Evolutionary conservation across 2,329 filamentous ascomycete genomes (phyloP), one percentile per base, ranked within the genome.

Genomic region (Fusarium gaditjirri): DNA sequence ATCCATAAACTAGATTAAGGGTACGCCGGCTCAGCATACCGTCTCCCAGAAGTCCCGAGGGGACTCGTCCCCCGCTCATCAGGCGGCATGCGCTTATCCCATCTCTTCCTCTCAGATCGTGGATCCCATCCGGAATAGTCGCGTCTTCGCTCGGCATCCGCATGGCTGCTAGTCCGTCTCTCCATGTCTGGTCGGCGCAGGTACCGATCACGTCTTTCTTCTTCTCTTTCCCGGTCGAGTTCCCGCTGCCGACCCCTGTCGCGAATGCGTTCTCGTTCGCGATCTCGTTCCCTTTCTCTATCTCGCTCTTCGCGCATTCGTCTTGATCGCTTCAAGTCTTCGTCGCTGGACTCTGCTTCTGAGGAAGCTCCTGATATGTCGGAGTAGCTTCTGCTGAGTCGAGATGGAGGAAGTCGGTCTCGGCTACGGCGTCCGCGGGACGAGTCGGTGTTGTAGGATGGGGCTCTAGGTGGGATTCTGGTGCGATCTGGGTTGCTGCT

Each of bases 161-260:
- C 84, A 65, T 87, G 85, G 72, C 85, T 87, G 77, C 85, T 86
- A 6, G 86, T 84, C 47, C 86, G 79, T 50, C 84, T 80, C 33
- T 83, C 78, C 19, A 79, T 74, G 3, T 84, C 84, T 3, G 84
- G 81, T n/a, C 84, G 80, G 35, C 81, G 77, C 17, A 82, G 74
- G 68, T 84, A 81, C 31, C 78, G 77, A 12, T 81, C 80, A 47
- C 81, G 79, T 55, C 79, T 74, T 19, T 81, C 79, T 23, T 80
- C 76, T 10, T 81, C 82, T 13, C 81, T 77, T 31, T 85, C 83
- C 16, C 82, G 77, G 42, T 83, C 82, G 12, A 82, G 77, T 21
- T 83, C 83, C 62, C 81, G 74, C 12, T 84, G 82, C 9, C 79
- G 71, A 43, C 78, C 77, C 39, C 65, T 66, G 36, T 65, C 61